Base-by-base conservation (phyloP, 2,329 filamentous ascomycete species). In the Xylariaceae sp. region DNA sequence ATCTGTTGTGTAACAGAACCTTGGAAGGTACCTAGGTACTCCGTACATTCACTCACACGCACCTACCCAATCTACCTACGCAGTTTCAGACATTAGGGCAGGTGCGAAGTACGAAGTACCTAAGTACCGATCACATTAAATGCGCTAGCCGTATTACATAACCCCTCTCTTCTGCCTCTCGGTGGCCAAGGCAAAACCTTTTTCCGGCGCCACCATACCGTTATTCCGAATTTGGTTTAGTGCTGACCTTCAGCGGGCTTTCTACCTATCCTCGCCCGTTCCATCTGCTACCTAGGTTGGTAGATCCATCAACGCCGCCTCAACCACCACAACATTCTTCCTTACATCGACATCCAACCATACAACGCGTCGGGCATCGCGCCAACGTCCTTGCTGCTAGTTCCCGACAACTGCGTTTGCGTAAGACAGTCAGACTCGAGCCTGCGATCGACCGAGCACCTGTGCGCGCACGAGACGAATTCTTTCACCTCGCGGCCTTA, bases 321-420 rank as follows among this genome's bases (percentile, higher is more conserved):
- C 71, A 68, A 66, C 69, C 67, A 70, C 72, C 69, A 70, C 71
- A 71, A 72, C 73, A 68, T 63, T 56, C 51, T 53, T 62, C 55
- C 62, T 61, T 44, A 52, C 56, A 67, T 65, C 60, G 58, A 65
- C 59, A 51, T 54, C 63, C 57, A 73, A 76, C 74, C 41, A 72
- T 70, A 71, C 73, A 74, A 74, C 80, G 79, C 76, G 76, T 77
- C 78, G 72, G 71, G 70, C 73, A 74, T 74, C 74, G 72, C 70
- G 71, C 71, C 65, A 65, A 59, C 58, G 58, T 63, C 63, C 62
- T 63, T 65, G 57, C 59, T 54, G 63, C 67, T 66, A 64, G 52
- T 56, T 54, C 63, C 64, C 67, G 69, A 70, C 63, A 67, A 64
- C 61, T 47, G 13, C 3, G 41, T 21, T 43, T 32, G 55, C 55